A percentile compares a stretch with the other conserved stretches of the same genome.
phyloP scores from a whole-genome alignment of 2,329 filamentous ascomycete species.

The Ophiostoma triangulosporum region DNA sequence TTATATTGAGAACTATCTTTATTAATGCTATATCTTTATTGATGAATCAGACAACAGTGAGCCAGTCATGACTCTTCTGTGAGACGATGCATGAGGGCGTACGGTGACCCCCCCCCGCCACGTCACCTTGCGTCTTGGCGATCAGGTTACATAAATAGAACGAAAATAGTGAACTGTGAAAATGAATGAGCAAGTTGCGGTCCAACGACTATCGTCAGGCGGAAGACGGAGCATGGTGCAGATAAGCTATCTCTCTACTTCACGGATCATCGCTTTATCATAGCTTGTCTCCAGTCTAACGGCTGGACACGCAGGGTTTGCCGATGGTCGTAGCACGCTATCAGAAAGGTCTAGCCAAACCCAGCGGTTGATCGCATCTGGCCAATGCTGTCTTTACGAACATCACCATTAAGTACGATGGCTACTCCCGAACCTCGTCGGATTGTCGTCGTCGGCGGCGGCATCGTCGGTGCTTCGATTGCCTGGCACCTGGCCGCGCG shows the following conservation, averaged over 20 bases:
- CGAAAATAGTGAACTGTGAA: neutral
- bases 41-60: too few species aligned
- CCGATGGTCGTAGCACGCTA: neutral
- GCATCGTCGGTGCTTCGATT: constrained; percentile 20
- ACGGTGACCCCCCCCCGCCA: neutral
- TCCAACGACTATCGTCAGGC: neutral
- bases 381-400: too few species aligned
- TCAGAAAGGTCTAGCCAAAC: too few species aligned
- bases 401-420: neutral
- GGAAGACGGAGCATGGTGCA: neutral
- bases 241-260: neutral
- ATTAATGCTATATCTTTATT: too few species aligned
- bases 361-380: too few species aligned
- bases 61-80: neutral
- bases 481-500: constrained; percentile 19
- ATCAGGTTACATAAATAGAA: neutral
- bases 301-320: neutral
- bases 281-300: neutral
- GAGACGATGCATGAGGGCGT: neutral
- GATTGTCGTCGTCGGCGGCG: constrained; percentile 12
- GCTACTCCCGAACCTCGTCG: neutral
- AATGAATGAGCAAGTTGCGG: neutral
- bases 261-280: neutral
- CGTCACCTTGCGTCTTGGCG: neutral
- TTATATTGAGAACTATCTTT: too few species aligned